Percentiles rank a stretch among this genome's conserved stretches.
Evolutionary conservation across 345 rosid genomes (phyloP).

Genomic region (Leavenworthia alabamica): DNA sequence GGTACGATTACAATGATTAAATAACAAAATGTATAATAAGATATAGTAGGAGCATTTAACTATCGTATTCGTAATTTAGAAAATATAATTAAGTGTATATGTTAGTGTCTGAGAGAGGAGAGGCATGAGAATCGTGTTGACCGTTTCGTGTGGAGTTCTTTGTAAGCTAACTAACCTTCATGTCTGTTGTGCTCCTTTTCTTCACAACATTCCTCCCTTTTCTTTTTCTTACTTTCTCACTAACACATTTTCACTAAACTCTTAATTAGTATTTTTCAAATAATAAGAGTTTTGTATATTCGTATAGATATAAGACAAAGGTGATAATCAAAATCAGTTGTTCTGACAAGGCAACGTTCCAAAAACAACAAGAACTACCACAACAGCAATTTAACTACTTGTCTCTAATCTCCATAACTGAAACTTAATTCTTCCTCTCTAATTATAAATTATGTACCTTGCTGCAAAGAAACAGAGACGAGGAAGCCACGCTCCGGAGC

Average conservation of each 20-base stretch:
- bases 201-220: conserved; percentile 26
- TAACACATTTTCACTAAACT: not conserved
- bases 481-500: too few species aligned
- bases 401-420: too few species aligned
- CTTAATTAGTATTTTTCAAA: not conserved
- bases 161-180: conserved; percentile 39
- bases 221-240: not conserved
- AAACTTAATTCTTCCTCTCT: too few species aligned
- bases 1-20: conserved; percentile 6
- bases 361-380: too few species aligned
- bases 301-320: not conserved
- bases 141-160: conserved; percentile 70
- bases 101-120: conserved; percentile 28
- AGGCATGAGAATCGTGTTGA: conserved; percentile 80
- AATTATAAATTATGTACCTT: too few species aligned
- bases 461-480: too few species aligned
- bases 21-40: not conserved
- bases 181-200: conserved; percentile 35
- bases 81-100: not conserved
- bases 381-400: too few species aligned
- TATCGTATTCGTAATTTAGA: conserved; percentile 9
- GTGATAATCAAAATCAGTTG: not conserved
- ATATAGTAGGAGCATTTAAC: too few species aligned
- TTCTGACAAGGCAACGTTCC: too few species aligned
- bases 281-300: not conserved